Evolutionary conservation across 2,329 filamentous ascomycete genomes (phyloP).

Genomic region (Mycosphaerella arachidis): DNA sequence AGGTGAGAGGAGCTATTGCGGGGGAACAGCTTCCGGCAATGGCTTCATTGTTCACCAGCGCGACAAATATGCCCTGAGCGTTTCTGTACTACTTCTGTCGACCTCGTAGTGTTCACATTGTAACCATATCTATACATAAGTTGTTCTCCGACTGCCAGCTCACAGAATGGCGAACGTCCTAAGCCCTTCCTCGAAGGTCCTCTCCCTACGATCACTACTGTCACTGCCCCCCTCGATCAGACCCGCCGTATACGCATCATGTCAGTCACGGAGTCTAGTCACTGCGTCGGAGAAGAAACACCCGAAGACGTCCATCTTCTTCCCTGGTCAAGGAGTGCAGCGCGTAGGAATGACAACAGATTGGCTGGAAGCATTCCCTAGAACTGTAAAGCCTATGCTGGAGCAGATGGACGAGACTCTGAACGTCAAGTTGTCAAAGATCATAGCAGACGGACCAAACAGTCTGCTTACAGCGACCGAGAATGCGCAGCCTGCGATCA

Average conservation of each 20-base stretch:
- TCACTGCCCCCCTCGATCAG: constrained; percentile 27
- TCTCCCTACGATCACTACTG: constrained; percentile 17
- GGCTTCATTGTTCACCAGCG: neutral
- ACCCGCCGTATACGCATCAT: constrained; percentile 23
- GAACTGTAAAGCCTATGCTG: constrained; percentile 68
- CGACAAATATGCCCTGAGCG: neutral
- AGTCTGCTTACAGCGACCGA: constrained; percentile 72
- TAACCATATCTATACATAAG: neutral
- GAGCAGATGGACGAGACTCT: constrained; percentile 80
- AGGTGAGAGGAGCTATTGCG: neutral
- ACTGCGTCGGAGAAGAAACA: constrained; percentile 22
- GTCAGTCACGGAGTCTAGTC: constrained; percentile 19
- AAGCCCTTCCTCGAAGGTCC: constrained; percentile 8
- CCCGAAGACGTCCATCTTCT: constrained; percentile 37
- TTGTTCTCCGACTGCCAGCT: neutral
- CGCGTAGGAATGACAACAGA: constrained; percentile 46
- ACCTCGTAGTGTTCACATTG: neutral
- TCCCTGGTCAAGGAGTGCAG: constrained; percentile 37
- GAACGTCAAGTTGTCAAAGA: constrained; percentile 66
- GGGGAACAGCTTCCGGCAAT: neutral
- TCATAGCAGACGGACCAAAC: constrained; percentile 77
- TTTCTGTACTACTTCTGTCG: neutral
- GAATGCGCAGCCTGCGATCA: constrained; percentile 91
- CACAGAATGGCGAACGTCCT: constrained; percentile 10
- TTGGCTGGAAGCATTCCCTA: constrained; percentile 82